Percentiles rank a stretch among this genome's conserved stretches.
Conservation (phyloP, 1,284 basidiomycete genomes). For the Mrakiaceae sp. region DNA sequence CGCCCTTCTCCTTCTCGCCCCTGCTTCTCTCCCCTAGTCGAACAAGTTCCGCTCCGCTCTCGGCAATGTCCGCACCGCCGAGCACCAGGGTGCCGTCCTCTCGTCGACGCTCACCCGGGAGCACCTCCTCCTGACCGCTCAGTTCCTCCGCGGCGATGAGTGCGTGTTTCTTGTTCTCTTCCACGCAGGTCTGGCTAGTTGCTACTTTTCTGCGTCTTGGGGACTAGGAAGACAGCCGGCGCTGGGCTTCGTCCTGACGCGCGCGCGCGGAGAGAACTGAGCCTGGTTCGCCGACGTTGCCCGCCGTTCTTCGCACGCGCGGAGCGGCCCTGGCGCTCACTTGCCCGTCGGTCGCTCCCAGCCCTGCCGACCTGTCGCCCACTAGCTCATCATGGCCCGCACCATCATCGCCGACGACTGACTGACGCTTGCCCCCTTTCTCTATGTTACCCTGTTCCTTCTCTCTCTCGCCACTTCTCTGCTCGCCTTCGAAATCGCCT, state of each 20-base stretch:
- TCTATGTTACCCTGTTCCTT: background rate
- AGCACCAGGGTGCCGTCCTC: slow-evolving; percentile 87
- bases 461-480: background rate
- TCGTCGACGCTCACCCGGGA: slow-evolving; percentile 78
- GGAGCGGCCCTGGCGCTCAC: too few species aligned
- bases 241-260: too few species aligned
- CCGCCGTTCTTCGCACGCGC: too few species aligned
- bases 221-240: too few species aligned
- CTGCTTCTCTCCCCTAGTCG: background rate
- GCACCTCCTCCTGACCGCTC: slow-evolving; percentile 82
- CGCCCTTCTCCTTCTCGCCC: background rate
- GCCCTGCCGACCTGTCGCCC: slow-evolving; percentile 69
- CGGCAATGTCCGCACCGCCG: slow-evolving; percentile 81
- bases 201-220: slow-evolving; percentile 52
- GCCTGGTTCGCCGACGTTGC: too few species aligned
- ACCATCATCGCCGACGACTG: background rate
- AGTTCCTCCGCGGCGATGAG: slow-evolving; percentile 95
- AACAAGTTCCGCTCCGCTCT: slow-evolving; percentile 74
- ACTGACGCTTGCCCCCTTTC: background rate
- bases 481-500: background rate
- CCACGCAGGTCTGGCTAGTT: slow-evolving; percentile 38
- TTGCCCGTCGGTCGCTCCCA: slow-evolving; percentile 42
- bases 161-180: slow-evolving; percentile 41
- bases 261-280: too few species aligned
- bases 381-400: slow-evolving; percentile 43